Base-by-base conservation (phyloP, 805 yeast species). In the Yamadazyma laniorum region DNA sequence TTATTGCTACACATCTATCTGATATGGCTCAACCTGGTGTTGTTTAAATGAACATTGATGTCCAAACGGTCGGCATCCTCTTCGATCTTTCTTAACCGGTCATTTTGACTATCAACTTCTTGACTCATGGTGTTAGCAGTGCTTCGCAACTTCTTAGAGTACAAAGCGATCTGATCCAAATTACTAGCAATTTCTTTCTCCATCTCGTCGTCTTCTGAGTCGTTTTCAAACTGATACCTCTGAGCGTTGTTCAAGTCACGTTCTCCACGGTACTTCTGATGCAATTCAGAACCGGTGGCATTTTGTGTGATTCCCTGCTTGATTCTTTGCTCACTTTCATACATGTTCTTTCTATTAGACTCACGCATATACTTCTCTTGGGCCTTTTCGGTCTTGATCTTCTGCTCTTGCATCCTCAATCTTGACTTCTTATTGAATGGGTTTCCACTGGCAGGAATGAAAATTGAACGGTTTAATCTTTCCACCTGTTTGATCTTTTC, bases 181-280 rank as follows among this genome's bases (percentile, higher is more conserved):
- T 93, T 93, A 46, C 75, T 65, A 37, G 89, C 90, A 49, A 89
- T 78, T 60, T 90, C 96, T 45, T 82, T 77, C 56, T 91, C 98
- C 77, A 88, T 77, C 49, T 82, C 93, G 52, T 89, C 95, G 60
- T 93, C 98, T 58, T 91, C 97, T 34, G 80, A 80, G 61, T 91
- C 97, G 34, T 84, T 85, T 55, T 88, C 96, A 51, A 87, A 85
- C 52, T 85, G 86, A 61, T 83, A 89, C 47, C 79, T 67, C 40
- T 77, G 67, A 2, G 95, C 84, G 26, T 79, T 80, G 13, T 69
- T 67, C 33, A 79, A 71, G 45, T 72, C 61, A 46, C 67, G 59
- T 38, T 79, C 78, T 35, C 77, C 76, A 38, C 68, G 73, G 45
- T 75, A 76, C 53, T 77, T 75, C 39, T 67, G 68, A 33, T 55